Base-by-base conservation (phyloP, 164 flowering plant genomes). In the Protea cynaroides region DNA sequence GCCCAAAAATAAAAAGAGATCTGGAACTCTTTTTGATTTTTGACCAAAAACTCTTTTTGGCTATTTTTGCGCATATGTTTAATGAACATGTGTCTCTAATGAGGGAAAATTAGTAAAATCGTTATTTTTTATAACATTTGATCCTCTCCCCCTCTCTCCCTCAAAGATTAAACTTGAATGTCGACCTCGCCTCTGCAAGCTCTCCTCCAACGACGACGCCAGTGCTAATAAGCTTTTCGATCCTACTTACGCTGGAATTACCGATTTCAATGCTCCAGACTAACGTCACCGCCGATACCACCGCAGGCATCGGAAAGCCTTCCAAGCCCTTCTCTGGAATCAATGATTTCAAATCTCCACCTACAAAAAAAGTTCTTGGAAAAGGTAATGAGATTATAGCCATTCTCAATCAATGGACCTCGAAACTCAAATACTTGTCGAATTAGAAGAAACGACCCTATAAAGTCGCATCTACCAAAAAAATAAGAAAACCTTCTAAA, bases 361-460 rank as follows among this genome's bases (percentile, higher is more conserved):
- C 49, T 1, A 12, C 15, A 44, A 44, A 44, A 44, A 19, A 61
- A 62, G 63, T 34, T 37, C 62, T 24, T 62, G 67, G 44, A 23
- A 76, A 65, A 54, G 76, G 65, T 4, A 72, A 68, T 70, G 88
- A 87, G 59, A 86, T 92, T 59, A 86, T 86, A 78, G 92, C 82
- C 69, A 83, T 92, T 52, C 78, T 91, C 13, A 79, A 81, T 59
- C 87, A 84, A 29, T 75, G 91, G 63, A 94, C 76, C 67, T 71
- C 88, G 1, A 84, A 67, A 79, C 79, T 95, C 65, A 88, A 87
- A 21, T 25, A 71, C 37, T 53, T 95, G 54, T 85, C 97, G 0
- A 82, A 92, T 58, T 84, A 90, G 74, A 94, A 79, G 74, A 82
- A 64, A 52, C 65, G 66, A 60, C 53, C 21, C 6, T 65, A 80